These are phyloP conservation scores for Debaryomyces nepalensis DNA, from an alignment of 1,139 yeast genomes.

Conservation along the genomic window DNA sequence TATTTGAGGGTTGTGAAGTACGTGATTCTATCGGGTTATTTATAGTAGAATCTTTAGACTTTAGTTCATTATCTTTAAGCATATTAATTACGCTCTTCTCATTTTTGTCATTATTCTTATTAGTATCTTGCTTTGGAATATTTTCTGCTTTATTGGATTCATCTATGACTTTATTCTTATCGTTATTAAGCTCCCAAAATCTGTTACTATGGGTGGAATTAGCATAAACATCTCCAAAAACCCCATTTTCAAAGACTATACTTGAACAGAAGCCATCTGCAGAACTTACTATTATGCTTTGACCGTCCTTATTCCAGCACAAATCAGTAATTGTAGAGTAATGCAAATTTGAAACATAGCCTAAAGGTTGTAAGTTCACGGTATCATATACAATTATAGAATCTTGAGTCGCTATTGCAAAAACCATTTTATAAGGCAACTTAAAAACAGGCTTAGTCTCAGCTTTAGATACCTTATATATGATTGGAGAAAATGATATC, in stretches of 20 bases:
- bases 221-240: conserved; percentile 50
- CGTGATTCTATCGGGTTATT: neutral
- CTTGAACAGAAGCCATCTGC: conserved; percentile 93
- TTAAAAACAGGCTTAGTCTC: conserved; percentile 34
- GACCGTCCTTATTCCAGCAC: conserved; percentile 82
- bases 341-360: conserved; percentile 77
- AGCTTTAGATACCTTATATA: conserved; percentile 45
- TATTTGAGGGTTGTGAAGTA: conserved; percentile 11
- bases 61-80: conserved; percentile 15
- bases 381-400: conserved; percentile 86
- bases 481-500: conserved; percentile 71
- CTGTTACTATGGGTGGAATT: conserved; percentile 5
- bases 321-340: conserved; percentile 88
- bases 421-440: conserved; percentile 77
- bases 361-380: conserved; percentile 66
- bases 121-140: too few relatives aligned
- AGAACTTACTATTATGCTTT: conserved; percentile 73
- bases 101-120: conserved; percentile 2
- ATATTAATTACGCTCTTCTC: conserved; percentile 14
- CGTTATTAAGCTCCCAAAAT: conserved; percentile 9
- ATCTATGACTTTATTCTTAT: neutral
- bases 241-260: conserved; percentile 53
- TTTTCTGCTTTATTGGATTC: neutral
- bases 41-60: neutral
- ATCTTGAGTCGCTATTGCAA: conserved; percentile 93